Evolutionary conservation across 164 flowering plant genomes (phyloP), one percentile per base, ranked within the genome.

Genomic region (Stephania yunnanensis): DNA sequence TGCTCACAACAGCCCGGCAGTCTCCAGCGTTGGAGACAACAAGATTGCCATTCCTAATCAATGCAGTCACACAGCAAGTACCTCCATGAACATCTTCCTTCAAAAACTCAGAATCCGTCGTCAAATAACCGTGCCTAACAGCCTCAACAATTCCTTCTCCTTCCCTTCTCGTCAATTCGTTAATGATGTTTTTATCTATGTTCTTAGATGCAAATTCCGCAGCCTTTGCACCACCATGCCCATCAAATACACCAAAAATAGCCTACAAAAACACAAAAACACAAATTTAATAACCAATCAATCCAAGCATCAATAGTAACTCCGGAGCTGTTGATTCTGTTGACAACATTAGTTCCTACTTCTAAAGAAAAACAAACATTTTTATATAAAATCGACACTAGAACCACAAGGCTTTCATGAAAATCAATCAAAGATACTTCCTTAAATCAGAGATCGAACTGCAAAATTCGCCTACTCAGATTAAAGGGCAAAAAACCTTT

Each of bases 1-100:
- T 81, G 84, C 93, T 84, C 85, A 94, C 81, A 20, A 92, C 97
- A 71, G 95, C 98, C 19, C 95, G 94, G 70, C 98, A 94, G 67
- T 94, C 98, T 29, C 98, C 98, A 22, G 88, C 92, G 83, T 92
- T 91, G 11, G 98, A 91, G 46, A 92, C 92, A 10, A 89, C 80
- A 15, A 94, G 83, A 45, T 83, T 71, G 10, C 89, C 90, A 19
- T 91, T 74, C 15, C 78, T 84, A 44, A 94, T 84, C 84, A 92
- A 74, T 17, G 97, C 95, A 2, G 97, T 91, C 10, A 90, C 91
- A 75, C 89, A 89, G 75, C 98, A 94, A 74, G 92, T 65, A 12
- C 98, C 98, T 17, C 95, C 91, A 58, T 68, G 68, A 10, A 73
- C 73, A 71, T 83, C 85, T 69, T 86, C 84, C 76, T 84, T 86